phyloP scores from a whole-genome alignment of 257 asterid genomes.

The Capsicum chinense region DNA sequence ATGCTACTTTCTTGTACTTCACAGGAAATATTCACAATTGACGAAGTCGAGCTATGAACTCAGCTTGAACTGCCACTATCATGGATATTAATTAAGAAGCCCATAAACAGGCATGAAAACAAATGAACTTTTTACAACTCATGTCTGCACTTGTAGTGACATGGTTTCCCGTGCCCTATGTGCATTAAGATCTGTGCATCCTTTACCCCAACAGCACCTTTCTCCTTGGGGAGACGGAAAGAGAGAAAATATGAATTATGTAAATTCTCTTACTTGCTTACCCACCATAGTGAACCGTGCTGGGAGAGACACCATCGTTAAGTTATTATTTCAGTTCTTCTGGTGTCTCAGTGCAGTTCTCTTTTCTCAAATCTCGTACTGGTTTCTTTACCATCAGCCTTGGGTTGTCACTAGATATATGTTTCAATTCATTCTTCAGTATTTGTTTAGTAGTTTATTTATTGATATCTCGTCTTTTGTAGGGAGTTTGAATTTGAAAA shows the following conservation, averaged over 20 bases:
- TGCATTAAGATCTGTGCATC: not conserved
- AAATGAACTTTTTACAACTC: not conserved
- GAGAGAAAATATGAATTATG: not conserved
- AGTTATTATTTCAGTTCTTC: not conserved
- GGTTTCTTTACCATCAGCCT: not conserved
- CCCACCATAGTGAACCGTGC: not conserved
- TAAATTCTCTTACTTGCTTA: not conserved
- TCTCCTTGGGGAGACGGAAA: not conserved
- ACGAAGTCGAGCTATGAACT: not conserved
- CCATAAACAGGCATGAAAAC: not conserved
- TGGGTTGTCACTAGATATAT: not conserved
- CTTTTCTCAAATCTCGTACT: slow-evolving; percentile 3
- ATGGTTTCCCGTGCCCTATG: not conserved
- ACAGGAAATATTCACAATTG: not conserved
- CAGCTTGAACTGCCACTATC: slow-evolving; percentile 4
- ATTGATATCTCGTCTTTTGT: slow-evolving; percentile 32
- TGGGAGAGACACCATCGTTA: not conserved
- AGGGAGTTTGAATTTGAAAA: slow-evolving; percentile 90
- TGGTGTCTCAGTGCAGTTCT: not conserved
- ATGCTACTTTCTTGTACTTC: not conserved
- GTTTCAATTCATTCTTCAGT: not conserved
- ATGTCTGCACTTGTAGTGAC: not conserved
- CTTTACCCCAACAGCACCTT: not conserved
- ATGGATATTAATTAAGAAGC: not conserved
- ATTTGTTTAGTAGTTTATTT: not conserved